Base-by-base conservation (phyloP, 352 stramenopile species). In the Phytophthora pistaciae region DNA sequence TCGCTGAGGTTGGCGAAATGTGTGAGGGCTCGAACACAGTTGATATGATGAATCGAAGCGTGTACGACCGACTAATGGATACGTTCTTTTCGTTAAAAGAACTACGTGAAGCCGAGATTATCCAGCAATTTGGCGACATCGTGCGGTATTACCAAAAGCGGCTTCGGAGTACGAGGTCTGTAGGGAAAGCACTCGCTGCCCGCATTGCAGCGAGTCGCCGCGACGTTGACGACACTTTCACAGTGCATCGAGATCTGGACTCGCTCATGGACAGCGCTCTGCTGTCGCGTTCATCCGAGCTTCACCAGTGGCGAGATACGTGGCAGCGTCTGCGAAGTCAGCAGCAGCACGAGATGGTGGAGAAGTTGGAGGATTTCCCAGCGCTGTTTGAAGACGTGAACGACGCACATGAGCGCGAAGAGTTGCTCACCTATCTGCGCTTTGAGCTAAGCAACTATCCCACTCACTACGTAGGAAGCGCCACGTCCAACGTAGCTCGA, bases 391-490 rank as follows among this genome's bases (percentile, higher is more conserved):
- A 53, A 53, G 62, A 46, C 8, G 14, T 42, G 36, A 18, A 42
- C 11, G 18, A 36, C 14, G 54, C 57, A 20, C 27, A 25, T 13
- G 42, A 70, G 31, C 20, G 54, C 7, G 31, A 52, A 25, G 18
- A 59, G 7, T 2, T 27, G 1, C 46, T 64, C 16, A 36, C 29
- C 1, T 64, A 64, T 36, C 21, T 70, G 33, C 54, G 54, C 21
- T 70, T 70, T 38, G 55, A 70, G 31, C 16, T 70, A 1, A 53
- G 42, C 6, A 70, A 70, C 20, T 13, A 70, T 23, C 25, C 44
- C 16, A 46, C 40, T 3, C 58, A 31, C 16, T 69, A 63, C 14
- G 21, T 20, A 5, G n/a, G 14, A 13, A 20, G 7, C 1, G 54
- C 11, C 7, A 3, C 25, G 10, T 23, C 1, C 6, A 25, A 58